Percentiles rank a stretch among this genome's conserved stretches.
Conservation (phyloP, 495 filamentous ascomycete species). For the Xylaria palmicola region DNA sequence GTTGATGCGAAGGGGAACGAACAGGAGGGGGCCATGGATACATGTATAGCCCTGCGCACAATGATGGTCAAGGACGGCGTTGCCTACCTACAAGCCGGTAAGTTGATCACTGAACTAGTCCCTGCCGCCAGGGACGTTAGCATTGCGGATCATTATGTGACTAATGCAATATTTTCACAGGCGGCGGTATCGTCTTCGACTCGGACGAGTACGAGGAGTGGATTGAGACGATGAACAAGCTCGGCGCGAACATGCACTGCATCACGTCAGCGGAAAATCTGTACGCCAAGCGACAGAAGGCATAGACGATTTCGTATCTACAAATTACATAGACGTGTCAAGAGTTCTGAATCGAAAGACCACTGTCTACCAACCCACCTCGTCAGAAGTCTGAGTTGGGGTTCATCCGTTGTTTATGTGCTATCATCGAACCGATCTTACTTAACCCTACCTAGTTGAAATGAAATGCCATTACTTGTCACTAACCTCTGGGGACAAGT, state of each 20-base stretch:
- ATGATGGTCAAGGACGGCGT: constrained; percentile 92
- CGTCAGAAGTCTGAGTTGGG: too few species aligned
- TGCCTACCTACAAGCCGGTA: constrained; percentile 86
- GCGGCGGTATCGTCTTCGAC: constrained; percentile 97
- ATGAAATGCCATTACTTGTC: too few species aligned
- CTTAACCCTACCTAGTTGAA: too few species aligned
- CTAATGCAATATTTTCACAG: constrained; percentile 32
- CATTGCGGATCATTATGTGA: background rate
- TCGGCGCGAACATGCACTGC: constrained; percentile 82
- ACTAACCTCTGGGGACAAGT: too few species aligned
- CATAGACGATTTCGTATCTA: background rate
- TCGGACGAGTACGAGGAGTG: constrained; percentile 92
- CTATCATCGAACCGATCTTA: too few species aligned
- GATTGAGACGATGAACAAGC: constrained; percentile 96
- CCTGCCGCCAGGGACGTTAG: background rate
- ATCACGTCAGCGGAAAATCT: constrained; percentile 80
- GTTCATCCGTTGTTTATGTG: too few species aligned
- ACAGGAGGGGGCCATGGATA: constrained; percentile 89
- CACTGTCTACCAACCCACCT: too few species aligned
- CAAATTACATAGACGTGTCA: background rate
- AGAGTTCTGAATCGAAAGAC: background rate
- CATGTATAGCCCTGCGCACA: constrained; percentile 94
- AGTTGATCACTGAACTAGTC: constrained; percentile 17
- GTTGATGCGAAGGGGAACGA: constrained; percentile 44
- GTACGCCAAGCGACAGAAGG: constrained; percentile 49